Conservation (phyloP, 129 eudicot species). For the Scalesia atractyloides region DNA sequence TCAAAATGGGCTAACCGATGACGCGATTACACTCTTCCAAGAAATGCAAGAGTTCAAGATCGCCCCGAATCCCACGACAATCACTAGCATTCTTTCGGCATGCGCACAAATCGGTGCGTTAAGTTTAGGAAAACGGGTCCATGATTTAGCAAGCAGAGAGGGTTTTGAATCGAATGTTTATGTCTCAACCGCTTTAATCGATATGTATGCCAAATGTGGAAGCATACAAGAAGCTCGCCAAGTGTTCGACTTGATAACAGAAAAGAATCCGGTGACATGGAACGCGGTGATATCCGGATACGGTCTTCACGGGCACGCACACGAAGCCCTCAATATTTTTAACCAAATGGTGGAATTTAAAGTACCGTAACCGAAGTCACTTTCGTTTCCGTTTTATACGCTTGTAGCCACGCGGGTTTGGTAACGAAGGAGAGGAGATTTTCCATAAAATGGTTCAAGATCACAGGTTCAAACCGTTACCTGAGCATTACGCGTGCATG, state of each 20-base stretch:
- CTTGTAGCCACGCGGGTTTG: constrained; percentile 92
- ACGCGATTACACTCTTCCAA: constrained; percentile 71
- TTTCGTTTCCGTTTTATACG: constrained; percentile 66
- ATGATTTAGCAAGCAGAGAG: constrained; percentile 60
- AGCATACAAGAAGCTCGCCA: constrained; percentile 68
- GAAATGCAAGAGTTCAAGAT: constrained; percentile 70
- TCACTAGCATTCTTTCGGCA: constrained; percentile 87
- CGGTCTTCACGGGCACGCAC: constrained; percentile 91
- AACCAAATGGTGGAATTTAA: constrained; percentile 53
- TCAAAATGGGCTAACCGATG: constrained; percentile 79
- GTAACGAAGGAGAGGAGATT: constrained; percentile 75
- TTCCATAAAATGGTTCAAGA: constrained; percentile 69
- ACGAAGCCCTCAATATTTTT: constrained; percentile 66
- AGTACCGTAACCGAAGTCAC: constrained; percentile 62
- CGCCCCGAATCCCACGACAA: constrained; percentile 80
- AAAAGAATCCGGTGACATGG: constrained; percentile 87
- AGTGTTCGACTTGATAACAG: constrained; percentile 56
- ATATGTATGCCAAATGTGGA: constrained; percentile 98
- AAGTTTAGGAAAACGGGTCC: constrained; percentile 89
- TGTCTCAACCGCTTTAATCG: constrained; percentile 83
- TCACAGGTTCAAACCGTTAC: constrained; percentile 62
- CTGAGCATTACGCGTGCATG: constrained; percentile 96
- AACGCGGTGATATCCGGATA: constrained; percentile 93
- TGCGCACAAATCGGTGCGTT: constrained; percentile 94
- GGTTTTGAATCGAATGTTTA: constrained; percentile 59